These are phyloP conservation scores for Suillus tomentosus DNA, from an alignment of 768 basidiomycete genomes.

Conservation along the genomic window DNA sequence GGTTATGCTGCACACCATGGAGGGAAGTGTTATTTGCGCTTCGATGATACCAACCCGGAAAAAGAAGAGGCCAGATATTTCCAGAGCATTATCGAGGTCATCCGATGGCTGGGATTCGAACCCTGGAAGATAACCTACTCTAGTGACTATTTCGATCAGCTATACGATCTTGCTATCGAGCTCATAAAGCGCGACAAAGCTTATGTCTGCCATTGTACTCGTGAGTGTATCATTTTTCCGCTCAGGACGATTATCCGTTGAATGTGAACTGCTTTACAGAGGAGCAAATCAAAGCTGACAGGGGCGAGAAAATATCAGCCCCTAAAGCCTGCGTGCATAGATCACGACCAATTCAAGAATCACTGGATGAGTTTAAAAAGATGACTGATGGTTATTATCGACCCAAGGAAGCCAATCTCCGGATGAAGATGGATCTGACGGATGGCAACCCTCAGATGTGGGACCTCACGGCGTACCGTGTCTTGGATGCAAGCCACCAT, in stretches of 20 bases:
- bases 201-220: slow-evolving; percentile 95
- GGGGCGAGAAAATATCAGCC: slow-evolving; percentile 82
- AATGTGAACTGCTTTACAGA: slow-evolving; percentile 46
- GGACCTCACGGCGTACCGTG: slow-evolving; percentile 97
- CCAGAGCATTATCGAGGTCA: slow-evolving; percentile 92
- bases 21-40: slow-evolving; percentile 93
- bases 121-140: slow-evolving; percentile 99
- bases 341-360: slow-evolving; percentile 82
- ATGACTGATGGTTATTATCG: slow-evolving; percentile 92
- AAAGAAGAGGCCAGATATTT: slow-evolving; percentile 96
- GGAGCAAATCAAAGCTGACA: slow-evolving; percentile 87
- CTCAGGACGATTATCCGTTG: slow-evolving; percentile 11
- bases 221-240: slow-evolving; percentile 52
- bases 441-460: slow-evolving; percentile 99
- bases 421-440: slow-evolving; percentile 96
- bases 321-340: slow-evolving; percentile 89
- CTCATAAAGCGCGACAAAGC: slow-evolving; percentile 89
- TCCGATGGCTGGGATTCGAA: slow-evolving; percentile 96
- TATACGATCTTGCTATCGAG: slow-evolving; percentile 86
- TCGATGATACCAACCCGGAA: slow-evolving; percentile 98
- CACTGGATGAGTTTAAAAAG: slow-evolving; percentile 81
- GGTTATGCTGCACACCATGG: slow-evolving; percentile 95
- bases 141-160: slow-evolving; percentile 90
- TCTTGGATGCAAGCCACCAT: slow-evolving; percentile 88
- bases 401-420: slow-evolving; percentile 88